Evolutionary conservation across 371 early-diverging fungal species (phyloP), one percentile per base, ranked within the genome.

Genomic region (Mortierella sp.): DNA sequence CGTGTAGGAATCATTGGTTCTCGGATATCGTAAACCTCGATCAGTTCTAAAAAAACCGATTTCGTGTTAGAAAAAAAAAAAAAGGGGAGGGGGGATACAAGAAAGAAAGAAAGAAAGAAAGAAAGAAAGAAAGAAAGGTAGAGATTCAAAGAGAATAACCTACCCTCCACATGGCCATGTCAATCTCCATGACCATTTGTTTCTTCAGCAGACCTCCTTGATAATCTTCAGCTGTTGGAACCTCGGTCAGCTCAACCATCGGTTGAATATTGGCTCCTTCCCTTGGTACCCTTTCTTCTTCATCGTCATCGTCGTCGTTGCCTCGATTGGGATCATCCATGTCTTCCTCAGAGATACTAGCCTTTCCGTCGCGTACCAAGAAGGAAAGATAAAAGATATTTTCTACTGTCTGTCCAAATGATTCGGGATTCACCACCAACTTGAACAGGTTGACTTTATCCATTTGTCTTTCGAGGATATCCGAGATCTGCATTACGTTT

Each of bases 341-440:
- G 5, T 85, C 84, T 57, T 89, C 91, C 64, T 92, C 91, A 5
- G 50, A 11, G 25, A 98, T 90, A 57, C 81, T 84, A 11, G 89
- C 97, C 50, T 85, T 89, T 7, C 94, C 96, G 58, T 94, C 97
- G 57, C 94, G 87, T 18, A 96, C 88, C 51, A 98, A 82, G 72
- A 98, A 98, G 7, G 97, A 93, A 11, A 97, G 85, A 70, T 97
- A 96, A 71, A 98, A 98, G 59, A 97, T 85, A 74, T 98, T 98
- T 76, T 98, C 98, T 1, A 97, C 94, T 0, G 96, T 92, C 82
- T 97, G 97, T 4, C 93, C 87, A 75, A 97, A 98, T 7, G 96
- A 95, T 1, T 86, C 82, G 4, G 98, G 98, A 80, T 98, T 97
- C 61, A 95, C 84, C 47, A 97, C 88, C 77, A 98, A 93, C 66